Evolutionary conservation across 2,329 filamentous ascomycete species (phyloP), one percentile per base, ranked within the genome.

Genomic region (Lojkania enalia): DNA sequence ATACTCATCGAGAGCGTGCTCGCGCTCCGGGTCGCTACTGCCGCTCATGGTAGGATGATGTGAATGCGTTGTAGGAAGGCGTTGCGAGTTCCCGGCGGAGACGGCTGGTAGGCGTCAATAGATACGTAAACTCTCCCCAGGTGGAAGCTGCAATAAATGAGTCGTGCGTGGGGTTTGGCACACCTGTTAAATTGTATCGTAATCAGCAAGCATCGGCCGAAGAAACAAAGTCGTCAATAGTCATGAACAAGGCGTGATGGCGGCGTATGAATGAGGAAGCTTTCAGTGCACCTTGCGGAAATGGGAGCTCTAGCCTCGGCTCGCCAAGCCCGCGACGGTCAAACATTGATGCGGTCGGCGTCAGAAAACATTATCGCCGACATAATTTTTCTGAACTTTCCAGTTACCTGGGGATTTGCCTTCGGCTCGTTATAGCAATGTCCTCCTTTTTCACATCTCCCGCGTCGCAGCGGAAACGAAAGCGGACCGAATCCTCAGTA

Each of bases 391-490:
- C 38, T 32, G 30, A 49, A 48, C 36, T 47, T 51, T 44, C 39
- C 36, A 39, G 29, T 37, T 15, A n/a, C n/a, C n/a, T n/a, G n/a
- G n/a, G n/a, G n/a, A n/a, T n/a, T 44, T 16, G 14, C 9, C 23
- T 20, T 19, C 20, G 14, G 18, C 45, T 31, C 47, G 21, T 14
- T 29, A 19, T 42, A 51, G 45, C 55, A 39, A 70, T 69, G 66
- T 95, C 92, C 63, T 95, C 91, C 29, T 99, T 97, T 74, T 99
- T 99, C 74, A 96, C 91, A 39, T 77, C 86, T 29, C 90, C 94
- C 4, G 87, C 87, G 30, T 86, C 87, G 39, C 87, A 92, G 65
- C 89, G 88, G 75, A 97, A 97, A 80, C 81, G 94, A 61, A 97
- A 97, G 78, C 81, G 91, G 46, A 45, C 67, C 27, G 63, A 73